A percentile compares a stretch with the other conserved stretches of the same genome.
phyloP scores from a whole-genome alignment of 1,139 yeast genomes.

The Eremothecium gossypii region DNA sequence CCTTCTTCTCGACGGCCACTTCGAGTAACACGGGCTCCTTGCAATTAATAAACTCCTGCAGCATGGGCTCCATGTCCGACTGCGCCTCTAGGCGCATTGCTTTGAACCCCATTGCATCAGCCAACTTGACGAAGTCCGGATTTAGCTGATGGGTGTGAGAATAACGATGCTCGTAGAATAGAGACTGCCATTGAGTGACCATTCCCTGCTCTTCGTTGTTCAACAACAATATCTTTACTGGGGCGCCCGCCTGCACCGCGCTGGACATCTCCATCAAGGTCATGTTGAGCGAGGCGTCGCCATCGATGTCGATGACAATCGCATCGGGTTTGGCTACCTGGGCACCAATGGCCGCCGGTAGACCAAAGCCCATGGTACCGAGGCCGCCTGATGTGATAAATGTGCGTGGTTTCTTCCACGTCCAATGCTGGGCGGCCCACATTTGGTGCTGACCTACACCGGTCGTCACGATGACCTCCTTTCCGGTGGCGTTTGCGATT shows the following conservation, averaged over 20 bases:
- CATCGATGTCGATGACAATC: constrained; percentile 91
- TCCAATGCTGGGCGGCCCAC: constrained; percentile 99
- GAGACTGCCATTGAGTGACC: constrained; percentile 99
- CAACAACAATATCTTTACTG: constrained; percentile 78
- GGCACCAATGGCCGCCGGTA: constrained; percentile 98
- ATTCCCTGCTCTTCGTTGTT: constrained; percentile 99
- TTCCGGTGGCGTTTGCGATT: constrained; percentile 54
- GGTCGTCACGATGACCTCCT: constrained; percentile 80
- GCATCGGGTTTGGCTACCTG: constrained; percentile 94
- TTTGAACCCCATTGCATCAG: constrained; percentile 87
- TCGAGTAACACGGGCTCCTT: constrained; percentile 85
- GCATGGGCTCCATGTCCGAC: constrained; percentile 51
- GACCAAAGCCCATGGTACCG: constrained; percentile 97
- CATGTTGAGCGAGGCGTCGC: constrained; percentile 98
- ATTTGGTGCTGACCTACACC: constrained; percentile 99
- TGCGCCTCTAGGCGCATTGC: constrained; percentile 68
- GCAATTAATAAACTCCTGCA: constrained; percentile 65
- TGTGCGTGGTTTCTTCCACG: constrained; percentile 85
- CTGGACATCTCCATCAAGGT: constrained; percentile 86
- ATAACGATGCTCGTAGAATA: constrained; percentile 93
- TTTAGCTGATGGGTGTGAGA: constrained; percentile 93
- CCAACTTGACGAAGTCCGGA: constrained; percentile 87
- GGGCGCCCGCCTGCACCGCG: constrained; percentile 89
- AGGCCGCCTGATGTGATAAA: constrained; percentile 96
- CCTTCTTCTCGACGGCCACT: constrained; percentile 88